A percentile compares a stretch with the other conserved stretches of the same genome.
phyloP scores from a whole-genome alignment of 352 stramenopile genomes.

The Globisporangium spiculum region DNA sequence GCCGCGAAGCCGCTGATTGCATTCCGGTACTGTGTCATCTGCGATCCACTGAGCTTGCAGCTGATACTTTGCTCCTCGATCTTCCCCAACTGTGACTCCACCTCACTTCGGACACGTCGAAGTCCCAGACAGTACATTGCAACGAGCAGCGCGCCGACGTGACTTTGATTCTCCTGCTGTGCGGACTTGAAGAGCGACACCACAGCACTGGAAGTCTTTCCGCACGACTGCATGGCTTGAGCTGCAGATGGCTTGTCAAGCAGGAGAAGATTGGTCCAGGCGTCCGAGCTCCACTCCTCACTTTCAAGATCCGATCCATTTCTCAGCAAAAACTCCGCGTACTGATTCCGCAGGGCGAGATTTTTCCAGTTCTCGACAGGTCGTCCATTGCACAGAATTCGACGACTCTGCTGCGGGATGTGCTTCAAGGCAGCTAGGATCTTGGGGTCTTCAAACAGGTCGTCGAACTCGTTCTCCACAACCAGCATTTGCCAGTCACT shows the following conservation, averaged over 20 bases:
- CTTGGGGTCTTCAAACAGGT: constrained; percentile 37
- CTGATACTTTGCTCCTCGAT: constrained; percentile 81
- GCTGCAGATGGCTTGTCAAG: constrained; percentile 48
- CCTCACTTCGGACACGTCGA: constrained; percentile 65
- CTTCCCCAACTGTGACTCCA: constrained; percentile 75
- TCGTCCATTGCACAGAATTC: constrained; percentile 61
- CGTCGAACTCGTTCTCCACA: constrained; percentile 65
- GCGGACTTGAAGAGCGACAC: constrained; percentile 45
- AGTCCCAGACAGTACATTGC: constrained; percentile 61
- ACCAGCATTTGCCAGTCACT: constrained; percentile 67
- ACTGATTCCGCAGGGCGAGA: constrained; percentile 34
- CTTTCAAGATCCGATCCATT: constrained; percentile 17
- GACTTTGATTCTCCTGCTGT: constrained; percentile 26
- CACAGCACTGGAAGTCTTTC: constrained; percentile 38
- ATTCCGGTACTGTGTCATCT: constrained; percentile 68
- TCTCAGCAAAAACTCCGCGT: constrained; percentile 48
- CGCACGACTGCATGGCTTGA: constrained; percentile 43
- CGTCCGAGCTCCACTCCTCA: constrained; percentile 13
- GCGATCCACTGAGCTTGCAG: constrained; percentile 45
- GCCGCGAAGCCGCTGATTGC: constrained; percentile 51
- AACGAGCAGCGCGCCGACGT: constrained; percentile 44
- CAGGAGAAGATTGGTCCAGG: constrained; percentile 22
- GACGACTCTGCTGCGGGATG: constrained; percentile 45
- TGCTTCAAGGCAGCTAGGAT: constrained; percentile 40
- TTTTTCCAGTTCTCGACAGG: constrained; percentile 60